phyloP scores from a whole-genome alignment of 2,329 filamentous ascomycete species.

The Botrytis deweyae region DNA sequence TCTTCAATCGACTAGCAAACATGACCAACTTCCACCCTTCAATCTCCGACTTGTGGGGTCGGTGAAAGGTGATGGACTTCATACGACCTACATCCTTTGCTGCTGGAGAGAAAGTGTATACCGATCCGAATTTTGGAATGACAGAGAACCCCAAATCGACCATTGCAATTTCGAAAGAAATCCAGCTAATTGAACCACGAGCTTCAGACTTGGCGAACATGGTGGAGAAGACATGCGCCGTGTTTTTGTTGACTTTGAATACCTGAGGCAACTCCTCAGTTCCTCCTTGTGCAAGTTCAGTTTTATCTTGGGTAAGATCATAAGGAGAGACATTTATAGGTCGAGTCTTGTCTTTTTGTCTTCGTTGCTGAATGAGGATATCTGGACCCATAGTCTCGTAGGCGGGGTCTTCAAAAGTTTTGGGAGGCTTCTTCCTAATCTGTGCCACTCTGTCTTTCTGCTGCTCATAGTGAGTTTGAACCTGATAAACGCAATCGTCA shows the following conservation, averaged over 20 bases:
- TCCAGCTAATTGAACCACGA: slow-evolving; percentile 15
- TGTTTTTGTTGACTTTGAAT: slow-evolving; percentile 44
- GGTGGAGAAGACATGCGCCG: slow-evolving; percentile 42
- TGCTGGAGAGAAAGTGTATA: slow-evolving; percentile 38
- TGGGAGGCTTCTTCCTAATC: slow-evolving; percentile 14
- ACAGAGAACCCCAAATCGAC: slow-evolving; percentile 45
- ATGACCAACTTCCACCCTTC: slow-evolving; percentile 6
- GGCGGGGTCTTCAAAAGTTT: slow-evolving; percentile 22
- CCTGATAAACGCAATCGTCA: slow-evolving; percentile 41
- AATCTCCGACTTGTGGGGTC: slow-evolving; percentile 16
- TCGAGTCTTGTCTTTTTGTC: slow-evolving; percentile 48
- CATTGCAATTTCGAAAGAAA: slow-evolving; percentile 45
- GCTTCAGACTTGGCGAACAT: slow-evolving; percentile 34
- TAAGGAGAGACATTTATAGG: slow-evolving; percentile 41
- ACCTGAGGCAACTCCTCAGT: slow-evolving; percentile 7
- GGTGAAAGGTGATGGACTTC: slow-evolving; percentile 19
- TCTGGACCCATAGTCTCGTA: slow-evolving; percentile 30
- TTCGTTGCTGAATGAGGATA: slow-evolving; percentile 40
- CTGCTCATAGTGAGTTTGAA: slow-evolving; percentile 39
- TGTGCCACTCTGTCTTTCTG: slow-evolving; percentile 30
- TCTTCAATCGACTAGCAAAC: slow-evolving; percentile 20
- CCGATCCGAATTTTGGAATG: slow-evolving; percentile 44
- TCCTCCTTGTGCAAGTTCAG: slow-evolving; percentile 1
- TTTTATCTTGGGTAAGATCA: slow-evolving; percentile 32
- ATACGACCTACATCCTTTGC: not conserved